Evolutionary conservation across 805 yeast species (phyloP).

Genomic region (Helenozyma rhizophorensis): DNA sequence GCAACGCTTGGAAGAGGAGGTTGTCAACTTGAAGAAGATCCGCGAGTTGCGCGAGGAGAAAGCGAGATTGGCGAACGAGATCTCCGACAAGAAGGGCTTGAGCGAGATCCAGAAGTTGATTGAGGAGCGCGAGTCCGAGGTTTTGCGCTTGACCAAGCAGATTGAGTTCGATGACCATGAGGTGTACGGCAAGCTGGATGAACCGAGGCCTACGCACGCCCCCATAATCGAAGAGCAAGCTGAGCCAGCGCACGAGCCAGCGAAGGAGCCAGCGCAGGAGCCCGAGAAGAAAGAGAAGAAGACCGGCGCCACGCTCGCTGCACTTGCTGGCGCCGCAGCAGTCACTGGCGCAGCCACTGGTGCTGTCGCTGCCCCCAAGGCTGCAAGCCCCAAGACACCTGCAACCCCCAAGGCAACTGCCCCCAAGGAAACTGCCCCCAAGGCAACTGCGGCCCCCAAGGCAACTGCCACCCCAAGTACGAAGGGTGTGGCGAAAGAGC

Average conservation of each 20-base stretch:
- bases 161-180: constrained; percentile 30
- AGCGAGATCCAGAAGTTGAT: constrained; percentile 27
- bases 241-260: too few species aligned
- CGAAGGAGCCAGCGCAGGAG: too few species aligned
- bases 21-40: constrained; percentile 36
- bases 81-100: constrained; percentile 13
- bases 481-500: neutral
- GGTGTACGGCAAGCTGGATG: constrained; percentile 8
- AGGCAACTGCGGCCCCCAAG: neutral
- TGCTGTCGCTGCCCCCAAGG: constrained; percentile 15
- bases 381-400: neutral
- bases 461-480: neutral
- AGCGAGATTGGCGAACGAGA: constrained; percentile 24
- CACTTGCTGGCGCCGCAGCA: constrained; percentile 10
- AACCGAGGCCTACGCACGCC: constrained; percentile 3
- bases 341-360: constrained; percentile 18
- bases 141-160: constrained; percentile 26
- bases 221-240: neutral
- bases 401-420: constrained; percentile 12
- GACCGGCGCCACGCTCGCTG: constrained; percentile 14
- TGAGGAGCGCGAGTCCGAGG: constrained; percentile 31
- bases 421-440: neutral
- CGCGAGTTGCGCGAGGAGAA: constrained; percentile 37
- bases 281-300: constrained; percentile 7
- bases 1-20: constrained; percentile 35